Conservation (phyloP, 345 rosid species). For the Psidium friedrichsthalianum region DNA sequence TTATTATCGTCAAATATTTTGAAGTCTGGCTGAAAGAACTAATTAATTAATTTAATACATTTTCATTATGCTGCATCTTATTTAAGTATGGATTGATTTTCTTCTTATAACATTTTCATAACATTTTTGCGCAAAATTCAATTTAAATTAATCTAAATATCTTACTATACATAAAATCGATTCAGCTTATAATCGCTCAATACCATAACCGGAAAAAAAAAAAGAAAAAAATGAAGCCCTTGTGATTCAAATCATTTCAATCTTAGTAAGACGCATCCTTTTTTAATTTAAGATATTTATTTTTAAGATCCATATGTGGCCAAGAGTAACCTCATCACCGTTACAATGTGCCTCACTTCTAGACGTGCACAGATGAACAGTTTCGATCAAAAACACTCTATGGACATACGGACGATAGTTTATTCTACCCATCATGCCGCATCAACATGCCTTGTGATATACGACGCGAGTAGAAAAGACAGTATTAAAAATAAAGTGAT, state of each 20-base stretch:
- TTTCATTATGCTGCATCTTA: no score
- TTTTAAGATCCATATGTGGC: no score
- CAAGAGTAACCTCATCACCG: no score
- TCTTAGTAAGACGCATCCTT: accelerated
- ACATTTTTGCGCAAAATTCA: no score
- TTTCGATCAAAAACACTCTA: not conserved
- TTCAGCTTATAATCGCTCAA: not conserved
- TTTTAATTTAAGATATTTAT: no score
- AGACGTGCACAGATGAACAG: not conserved
- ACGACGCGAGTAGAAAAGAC: accelerated
- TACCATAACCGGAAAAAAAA: accelerated
- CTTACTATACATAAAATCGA: not conserved
- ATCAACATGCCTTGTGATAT: accelerated
- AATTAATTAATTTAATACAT: no score
- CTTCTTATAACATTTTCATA: not conserved
- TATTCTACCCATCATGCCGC: accelerated
- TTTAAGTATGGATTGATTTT: not conserved
- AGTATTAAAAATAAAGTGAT: not conserved
- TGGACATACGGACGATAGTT: accelerated
- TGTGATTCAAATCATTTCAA: not conserved
- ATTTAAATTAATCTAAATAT: not conserved
- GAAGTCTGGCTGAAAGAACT: no score
- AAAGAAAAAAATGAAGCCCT: accelerated
- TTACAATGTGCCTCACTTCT: not conserved
- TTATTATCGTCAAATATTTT: no score